phyloP scores from a whole-genome alignment of 176 grass and related monocot genomes.

The Poa annua region DNA sequence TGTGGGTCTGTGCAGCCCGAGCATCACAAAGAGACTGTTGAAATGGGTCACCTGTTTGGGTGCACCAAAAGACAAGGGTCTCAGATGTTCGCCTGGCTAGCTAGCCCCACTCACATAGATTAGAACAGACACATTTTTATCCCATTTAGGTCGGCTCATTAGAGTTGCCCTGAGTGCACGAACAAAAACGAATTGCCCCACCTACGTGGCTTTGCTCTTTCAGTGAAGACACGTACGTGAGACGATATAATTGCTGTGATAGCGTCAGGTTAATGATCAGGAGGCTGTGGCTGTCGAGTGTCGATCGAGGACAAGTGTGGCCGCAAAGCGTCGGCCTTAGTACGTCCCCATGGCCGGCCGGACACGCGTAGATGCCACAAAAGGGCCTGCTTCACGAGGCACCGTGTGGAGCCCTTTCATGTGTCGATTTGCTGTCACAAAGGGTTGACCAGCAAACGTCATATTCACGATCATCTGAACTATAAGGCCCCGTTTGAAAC shows the following conservation, averaged over 20 bases:
- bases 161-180: background rate
- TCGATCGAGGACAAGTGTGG: background rate
- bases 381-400: background rate
- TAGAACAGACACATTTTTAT: no score
- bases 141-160: no score
- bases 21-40: no score
- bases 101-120: no score
- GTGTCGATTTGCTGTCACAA: background rate
- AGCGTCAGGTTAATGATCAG: background rate
- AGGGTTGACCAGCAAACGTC: background rate
- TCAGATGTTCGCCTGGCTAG: no score
- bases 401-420: background rate
- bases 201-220: background rate
- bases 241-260: background rate
- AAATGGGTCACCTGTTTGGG: no score
- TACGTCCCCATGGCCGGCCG: background rate
- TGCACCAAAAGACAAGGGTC: no score
- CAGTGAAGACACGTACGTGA: background rate
- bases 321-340: background rate
- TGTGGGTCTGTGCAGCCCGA: no score
- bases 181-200: background rate
- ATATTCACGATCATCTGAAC: no score
- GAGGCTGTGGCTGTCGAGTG: background rate
- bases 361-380: no score
- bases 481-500: no score